Conservation (phyloP, 192 early-diverging fungal genomes). For the Linnemannia zychae region DNA sequence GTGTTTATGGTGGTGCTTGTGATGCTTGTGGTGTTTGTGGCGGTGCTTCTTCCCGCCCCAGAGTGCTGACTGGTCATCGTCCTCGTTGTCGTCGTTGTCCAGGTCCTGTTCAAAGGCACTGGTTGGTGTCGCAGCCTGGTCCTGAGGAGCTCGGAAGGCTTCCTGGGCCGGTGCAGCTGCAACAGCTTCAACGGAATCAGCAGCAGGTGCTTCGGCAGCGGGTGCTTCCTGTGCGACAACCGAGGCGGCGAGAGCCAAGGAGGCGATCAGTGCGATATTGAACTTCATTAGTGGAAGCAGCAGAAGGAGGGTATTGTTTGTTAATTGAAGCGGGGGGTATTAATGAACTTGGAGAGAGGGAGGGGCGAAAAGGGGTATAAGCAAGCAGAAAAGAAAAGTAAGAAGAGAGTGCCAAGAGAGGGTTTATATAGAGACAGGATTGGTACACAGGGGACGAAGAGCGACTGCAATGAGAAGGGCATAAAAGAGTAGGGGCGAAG, state of each 20-base stretch:
- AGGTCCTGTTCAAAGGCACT: background rate
- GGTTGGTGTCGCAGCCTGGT: background rate
- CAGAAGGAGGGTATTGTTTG: too few relatives aligned
- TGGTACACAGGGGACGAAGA: background rate
- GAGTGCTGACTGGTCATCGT: background rate
- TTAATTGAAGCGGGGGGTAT: too few relatives aligned
- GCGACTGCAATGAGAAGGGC: background rate
- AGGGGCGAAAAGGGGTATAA: background rate
- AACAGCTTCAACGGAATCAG: background rate
- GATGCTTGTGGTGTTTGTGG: background rate
- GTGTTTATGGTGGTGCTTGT: background rate
- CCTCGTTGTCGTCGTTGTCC: background rate
- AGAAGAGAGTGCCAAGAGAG: background rate
- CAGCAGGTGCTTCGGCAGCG: background rate
- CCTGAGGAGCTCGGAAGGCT: background rate
- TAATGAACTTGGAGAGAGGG: too few relatives aligned
- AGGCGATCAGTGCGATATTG: slow-evolving; percentile 7
- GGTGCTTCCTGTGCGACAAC: background rate
- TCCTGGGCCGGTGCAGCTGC: background rate
- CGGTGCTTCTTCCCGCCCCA: slow-evolving; percentile 11
- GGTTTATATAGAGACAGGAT: background rate
- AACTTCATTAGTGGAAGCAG: slow-evolving; percentile 25
- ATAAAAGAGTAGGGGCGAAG: background rate
- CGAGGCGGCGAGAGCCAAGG: background rate
- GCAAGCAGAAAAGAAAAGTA: too few relatives aligned